phyloP scores from a whole-genome alignment of 2,329 filamentous ascomycete genomes.

The Colletotrichum karsti region DNA sequence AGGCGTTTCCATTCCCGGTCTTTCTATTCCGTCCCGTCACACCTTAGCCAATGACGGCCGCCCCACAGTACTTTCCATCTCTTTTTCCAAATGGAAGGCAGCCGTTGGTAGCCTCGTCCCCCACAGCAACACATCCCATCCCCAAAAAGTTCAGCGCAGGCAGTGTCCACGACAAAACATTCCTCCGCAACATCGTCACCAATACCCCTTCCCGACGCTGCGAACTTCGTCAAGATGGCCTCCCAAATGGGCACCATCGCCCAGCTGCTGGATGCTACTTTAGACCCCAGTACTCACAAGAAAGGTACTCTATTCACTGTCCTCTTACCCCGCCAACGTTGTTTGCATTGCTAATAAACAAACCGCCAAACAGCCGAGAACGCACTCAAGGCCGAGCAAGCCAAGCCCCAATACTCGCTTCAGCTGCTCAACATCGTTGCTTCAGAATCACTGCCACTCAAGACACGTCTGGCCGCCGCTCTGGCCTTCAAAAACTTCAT shows the following conservation, averaged over 20 bases:
- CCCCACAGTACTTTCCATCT: slow-evolving; percentile 23
- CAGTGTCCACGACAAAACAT: slow-evolving; percentile 17
- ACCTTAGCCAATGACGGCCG: slow-evolving; percentile 13
- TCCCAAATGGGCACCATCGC: slow-evolving; percentile 70
- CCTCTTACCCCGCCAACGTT: slow-evolving; percentile 38
- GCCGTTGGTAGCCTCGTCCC: slow-evolving; percentile 19
- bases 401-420: slow-evolving; percentile 87
- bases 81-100: slow-evolving; percentile 15
- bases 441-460: slow-evolving; percentile 73
- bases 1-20: neutral
- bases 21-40: neutral
- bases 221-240: slow-evolving; percentile 56
- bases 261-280: slow-evolving; percentile 87
- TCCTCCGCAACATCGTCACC: neutral
- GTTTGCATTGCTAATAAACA: slow-evolving; percentile 45
- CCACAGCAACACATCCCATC: slow-evolving; percentile 23
- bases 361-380: slow-evolving; percentile 73
- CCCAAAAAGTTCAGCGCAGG: slow-evolving; percentile 24
- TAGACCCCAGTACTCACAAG: slow-evolving; percentile 87
- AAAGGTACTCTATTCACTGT: slow-evolving; percentile 69
- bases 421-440: slow-evolving; percentile 90
- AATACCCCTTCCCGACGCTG: slow-evolving; percentile 15
- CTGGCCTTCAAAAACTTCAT: slow-evolving; percentile 99
- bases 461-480: slow-evolving; percentile 86
- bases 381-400: slow-evolving; percentile 80